Evolutionary conservation across 139 green algal species (phyloP), one percentile per base, ranked within the genome.

Genomic region (Picochlorum costavermella): DNA sequence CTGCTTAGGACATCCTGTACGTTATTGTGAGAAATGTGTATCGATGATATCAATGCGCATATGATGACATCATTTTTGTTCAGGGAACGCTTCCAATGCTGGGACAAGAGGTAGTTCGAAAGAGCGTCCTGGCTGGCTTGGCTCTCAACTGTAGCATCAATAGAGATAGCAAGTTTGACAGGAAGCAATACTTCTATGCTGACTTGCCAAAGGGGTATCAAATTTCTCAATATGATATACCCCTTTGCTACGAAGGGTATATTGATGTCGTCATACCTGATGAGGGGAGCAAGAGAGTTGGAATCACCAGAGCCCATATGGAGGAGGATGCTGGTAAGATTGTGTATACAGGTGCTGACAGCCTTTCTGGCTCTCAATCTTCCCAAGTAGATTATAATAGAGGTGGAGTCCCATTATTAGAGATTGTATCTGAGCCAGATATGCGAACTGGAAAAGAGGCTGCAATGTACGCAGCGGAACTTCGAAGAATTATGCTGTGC

Each of bases 111-210:
- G 75, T 86, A 12, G 83, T 96, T 40, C 68, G 68, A 6, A 83
- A 91, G 45, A 86, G 74, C 2, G 63, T 95, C n/a, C 50, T 75
- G 25, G 79, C 85, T 29, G 88, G 91, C 3, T 67, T 98, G 25
- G 93, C 92, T 9, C 80, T 98, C 31, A 73, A 86, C 55, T 85
- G 76, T 49, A 60, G 65, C 16, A 84, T 98, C n/a, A 70, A 75
- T 3, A 76, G 55, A 5, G n/a, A 37, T 13, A 94, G 84, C 36
- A 96, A 96, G 74, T 99, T 98, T 83, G 94, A 98, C 80, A 81
- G 93, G 62, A 99, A 99, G 80, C 92, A 99, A 75, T 99, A 99
- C 83, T 98, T 99, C 68, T 99, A 99, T 64, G 74, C 91, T 20
- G 93, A 98, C 77, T 73, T 98, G 56, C 92, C 92, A 12, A 98